Base-by-base conservation (phyloP, 805 yeast genomes). In the Suhomyces sp. region DNA sequence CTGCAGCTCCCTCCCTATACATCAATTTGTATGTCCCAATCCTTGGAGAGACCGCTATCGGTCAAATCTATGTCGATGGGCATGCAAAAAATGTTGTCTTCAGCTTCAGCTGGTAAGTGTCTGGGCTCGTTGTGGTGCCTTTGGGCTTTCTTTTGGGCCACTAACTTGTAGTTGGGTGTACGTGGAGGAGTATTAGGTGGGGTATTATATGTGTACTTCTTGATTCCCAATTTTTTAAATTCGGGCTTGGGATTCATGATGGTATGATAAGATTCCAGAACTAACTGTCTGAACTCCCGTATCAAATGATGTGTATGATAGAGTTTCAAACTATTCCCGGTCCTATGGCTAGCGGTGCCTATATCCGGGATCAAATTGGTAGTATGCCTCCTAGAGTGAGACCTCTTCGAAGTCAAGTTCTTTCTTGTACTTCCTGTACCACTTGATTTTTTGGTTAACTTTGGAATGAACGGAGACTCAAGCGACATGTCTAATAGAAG, bases 41-140 rank as follows among this genome's bases (percentile, higher is more conserved):
- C 29, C 17, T 26, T 20, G 17, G 20, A 17, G 20, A 16, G 29
- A 4, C 5, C 11, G 18, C 20, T 13, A 16, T 26, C 29, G 17
- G 20, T 26, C 20, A 26, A 16, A 15, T 26, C 29, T 16, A 26
- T 26, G n/a, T 26, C 29, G 29, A 26, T 26, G 29, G 29, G 29
- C 15, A 26, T 17, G 12, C 29, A 26, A 19, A 26, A 26, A 20
- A 26, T 17, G 17, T 14, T 26, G 15, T 26, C 29, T n/a, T n/a
- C n/a, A n/a, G n/a, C n/a, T n/a, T n/a, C n/a, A n/a, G n/a, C n/a
- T n/a, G n/a, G n/a, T n/a, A n/a, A n/a, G n/a, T n/a, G n/a, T n/a
- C n/a, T n/a, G n/a, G n/a, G n/a, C n/a, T n/a, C n/a, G n/a, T n/a
- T n/a, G n/a, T n/a, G n/a, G n/a, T n/a, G n/a, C 7, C 20, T 19